These are phyloP conservation scores for Misopates orontium DNA, from an alignment of 257 asterid genomes.

Conservation along the genomic window DNA sequence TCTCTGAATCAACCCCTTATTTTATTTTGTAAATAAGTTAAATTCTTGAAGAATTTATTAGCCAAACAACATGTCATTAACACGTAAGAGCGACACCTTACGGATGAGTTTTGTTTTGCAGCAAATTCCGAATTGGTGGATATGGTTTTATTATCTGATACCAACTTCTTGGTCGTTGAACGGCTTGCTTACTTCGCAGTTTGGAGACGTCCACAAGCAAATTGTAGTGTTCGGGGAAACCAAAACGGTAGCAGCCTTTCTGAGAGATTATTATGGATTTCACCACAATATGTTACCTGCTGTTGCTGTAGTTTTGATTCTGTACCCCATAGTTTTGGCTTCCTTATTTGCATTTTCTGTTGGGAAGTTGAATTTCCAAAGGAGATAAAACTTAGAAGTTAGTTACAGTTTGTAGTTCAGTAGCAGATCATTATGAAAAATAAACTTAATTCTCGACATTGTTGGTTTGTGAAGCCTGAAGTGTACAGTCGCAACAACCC, in stretches of 20 bases:
- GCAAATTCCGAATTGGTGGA: constrained; percentile 66
- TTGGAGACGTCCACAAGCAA: constrained; percentile 38
- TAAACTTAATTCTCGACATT: too few relatives aligned
- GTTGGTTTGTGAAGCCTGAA: too few relatives aligned
- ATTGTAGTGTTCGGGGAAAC: constrained; percentile 38
- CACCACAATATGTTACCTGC: constrained; percentile 40
- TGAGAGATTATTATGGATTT: constrained; percentile 49
- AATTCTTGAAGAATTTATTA: too few relatives aligned
- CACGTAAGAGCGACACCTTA: not conserved
- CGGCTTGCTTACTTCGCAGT: constrained; percentile 53
- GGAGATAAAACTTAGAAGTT: constrained; percentile 29
- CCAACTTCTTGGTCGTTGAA: constrained; percentile 58
- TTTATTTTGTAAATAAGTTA: too few relatives aligned
- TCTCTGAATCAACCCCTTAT: too few relatives aligned
- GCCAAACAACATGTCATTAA: too few relatives aligned
- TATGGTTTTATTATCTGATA: constrained; percentile 46
- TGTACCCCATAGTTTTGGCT: constrained; percentile 47
- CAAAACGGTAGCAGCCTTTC: constrained; percentile 38
- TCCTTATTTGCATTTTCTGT: constrained; percentile 36
- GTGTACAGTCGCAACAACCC: too few relatives aligned
- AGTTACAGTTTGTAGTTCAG: too few relatives aligned
- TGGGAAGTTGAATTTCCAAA: constrained; percentile 44
- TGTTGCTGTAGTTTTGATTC: constrained; percentile 42
- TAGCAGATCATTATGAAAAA: too few relatives aligned
- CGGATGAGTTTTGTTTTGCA: constrained; percentile 22